Evolutionary conservation across 1,284 basidiomycete species (phyloP).

Genomic region (Tylopilus orsonianus): DNA sequence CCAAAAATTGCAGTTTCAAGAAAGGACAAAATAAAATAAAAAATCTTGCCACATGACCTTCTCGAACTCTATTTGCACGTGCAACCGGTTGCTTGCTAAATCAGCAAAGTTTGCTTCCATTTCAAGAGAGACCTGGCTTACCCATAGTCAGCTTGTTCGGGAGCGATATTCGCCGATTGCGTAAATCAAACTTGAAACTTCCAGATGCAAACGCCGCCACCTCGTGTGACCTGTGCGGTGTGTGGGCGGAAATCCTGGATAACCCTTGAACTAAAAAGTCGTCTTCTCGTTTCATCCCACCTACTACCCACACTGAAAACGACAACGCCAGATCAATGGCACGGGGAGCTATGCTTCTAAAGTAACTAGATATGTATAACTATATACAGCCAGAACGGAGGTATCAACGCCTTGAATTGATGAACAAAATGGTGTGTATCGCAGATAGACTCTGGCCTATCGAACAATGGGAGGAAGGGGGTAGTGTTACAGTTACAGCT

Average conservation of each 20-base stretch:
- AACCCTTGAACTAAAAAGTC: conserved; percentile 2
- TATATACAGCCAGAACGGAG: conserved; percentile 29
- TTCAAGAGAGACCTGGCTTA: conserved; percentile 1
- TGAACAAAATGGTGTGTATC: conserved; percentile 23
- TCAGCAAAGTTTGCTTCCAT: background rate
- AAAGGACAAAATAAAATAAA: background rate
- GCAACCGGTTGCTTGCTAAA: background rate
- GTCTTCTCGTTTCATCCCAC: conserved; percentile 15
- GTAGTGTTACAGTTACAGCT: conserved; percentile 34
- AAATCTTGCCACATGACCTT: conserved; percentile 1
- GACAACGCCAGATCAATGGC: conserved; percentile 2
- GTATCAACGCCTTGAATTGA: conserved; percentile 13
- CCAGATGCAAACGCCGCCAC: conserved; percentile 9
- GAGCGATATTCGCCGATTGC: conserved; percentile 5
- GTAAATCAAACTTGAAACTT: background rate
- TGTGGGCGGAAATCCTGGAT: conserved; percentile 4
- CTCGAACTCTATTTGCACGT: conserved; percentile 14
- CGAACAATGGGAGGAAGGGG: background rate
- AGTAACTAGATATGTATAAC: conserved; percentile 32
- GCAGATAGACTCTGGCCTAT: conserved; percentile 5
- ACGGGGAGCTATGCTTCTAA: conserved; percentile 16
- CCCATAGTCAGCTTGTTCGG: conserved; percentile 3
- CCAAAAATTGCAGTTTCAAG: conserved; percentile 14
- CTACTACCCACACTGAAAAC: conserved; percentile 1
- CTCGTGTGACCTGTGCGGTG: conserved; percentile 8